These are phyloP conservation scores for Triangularia setosa DNA, from an alignment of 2,329 filamentous ascomycete genomes.

Conservation along the genomic window DNA sequence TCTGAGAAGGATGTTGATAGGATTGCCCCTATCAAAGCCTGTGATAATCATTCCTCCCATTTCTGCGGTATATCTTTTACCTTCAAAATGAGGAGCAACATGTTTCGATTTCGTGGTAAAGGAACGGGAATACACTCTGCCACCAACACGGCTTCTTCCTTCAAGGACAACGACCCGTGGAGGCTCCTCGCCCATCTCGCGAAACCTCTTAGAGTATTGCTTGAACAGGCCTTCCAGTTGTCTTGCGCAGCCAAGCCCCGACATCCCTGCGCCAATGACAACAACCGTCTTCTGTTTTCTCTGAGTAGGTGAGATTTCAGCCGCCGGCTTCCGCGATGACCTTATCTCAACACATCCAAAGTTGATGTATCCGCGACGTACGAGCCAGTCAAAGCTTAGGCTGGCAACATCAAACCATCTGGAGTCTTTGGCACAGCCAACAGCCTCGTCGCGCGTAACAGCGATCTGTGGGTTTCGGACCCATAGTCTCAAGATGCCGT, in stretches of 20 bases:
- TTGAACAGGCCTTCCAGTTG: slow-evolving; percentile 83
- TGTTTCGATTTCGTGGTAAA: slow-evolving; percentile 56
- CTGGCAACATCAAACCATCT: slow-evolving; percentile 87
- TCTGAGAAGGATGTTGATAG: slow-evolving; percentile 83
- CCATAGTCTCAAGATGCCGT: slow-evolving; percentile 90
- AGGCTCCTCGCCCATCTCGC: slow-evolving; percentile 60
- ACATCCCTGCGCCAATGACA: slow-evolving; percentile 90
- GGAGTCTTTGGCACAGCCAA: slow-evolving; percentile 82
- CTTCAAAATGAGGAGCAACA: slow-evolving; percentile 50
- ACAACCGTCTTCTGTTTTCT: slow-evolving; percentile 68
- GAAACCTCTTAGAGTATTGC: slow-evolving; percentile 70
- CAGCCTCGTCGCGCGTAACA: slow-evolving; percentile 78
- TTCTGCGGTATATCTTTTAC: slow-evolving; percentile 74
- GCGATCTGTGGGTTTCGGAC: slow-evolving; percentile 77
- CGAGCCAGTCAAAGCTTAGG: slow-evolving; percentile 88
- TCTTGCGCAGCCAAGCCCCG: slow-evolving; percentile 85
- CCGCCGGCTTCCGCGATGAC: slow-evolving; percentile 40
- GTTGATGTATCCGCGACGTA: slow-evolving; percentile 91
- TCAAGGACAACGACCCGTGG: slow-evolving; percentile 80
- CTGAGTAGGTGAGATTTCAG: slow-evolving; percentile 32
- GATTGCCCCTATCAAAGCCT: slow-evolving; percentile 93
- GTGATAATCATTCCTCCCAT: slow-evolving; percentile 99
- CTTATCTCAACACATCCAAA: slow-evolving; percentile 84
- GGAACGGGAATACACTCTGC: slow-evolving; percentile 82
- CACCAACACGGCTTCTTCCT: slow-evolving; percentile 81